Base-by-base conservation (phyloP, 345 rosid genomes). In the Euclidium syriacum region DNA sequence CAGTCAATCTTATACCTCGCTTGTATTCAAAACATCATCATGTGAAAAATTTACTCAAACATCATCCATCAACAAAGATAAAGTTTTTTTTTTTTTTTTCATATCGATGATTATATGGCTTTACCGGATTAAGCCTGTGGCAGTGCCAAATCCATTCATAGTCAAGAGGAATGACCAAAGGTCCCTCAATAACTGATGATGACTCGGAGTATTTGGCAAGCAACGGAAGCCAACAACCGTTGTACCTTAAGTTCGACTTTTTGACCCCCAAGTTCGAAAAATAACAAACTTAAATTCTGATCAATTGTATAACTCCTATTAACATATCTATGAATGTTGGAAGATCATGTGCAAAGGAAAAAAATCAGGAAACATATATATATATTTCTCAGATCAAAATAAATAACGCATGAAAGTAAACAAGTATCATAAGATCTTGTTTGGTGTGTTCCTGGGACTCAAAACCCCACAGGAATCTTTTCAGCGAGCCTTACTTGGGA, bases 131-230 rank as follows among this genome's bases (percentile, higher is more conserved):
- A 64, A 94, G 96, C 78, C 97, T 75, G 77, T 94, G 99, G 46
- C 97, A 94, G 46, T 90, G 99, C 99, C 97, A 94, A 73, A 90
- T 58, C 99, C 97, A 94, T 76, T 94, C 99, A 80, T 96, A 87
- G 47, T 94, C 99, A 42, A 94, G 84, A 57, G 97, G 99, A 70
- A 87, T 92, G 43, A 86, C 87, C 71, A 90, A 75, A 44, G 85
- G 80, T 58, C 85, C 80, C 58, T 86, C 91, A 20, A 19, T 70
- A 75, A 77, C 20, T 10, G 64, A 63, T n/a, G n/a, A n/a, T 7
- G 82, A 69, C 25, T 81, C 83, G 0, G 77, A 60, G 61, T 75
- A 72, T 65, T 80, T 83, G 9, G 92, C 92, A 20, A 90, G 92
- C 84, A 94, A 73, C 29, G 97, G 99, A 81, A 90, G 96, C 99